Percentiles rank a stretch among this genome's conserved stretches.
Conservation (phyloP, 768 basidiomycete genomes). For the Podaxis mareebaensis region DNA sequence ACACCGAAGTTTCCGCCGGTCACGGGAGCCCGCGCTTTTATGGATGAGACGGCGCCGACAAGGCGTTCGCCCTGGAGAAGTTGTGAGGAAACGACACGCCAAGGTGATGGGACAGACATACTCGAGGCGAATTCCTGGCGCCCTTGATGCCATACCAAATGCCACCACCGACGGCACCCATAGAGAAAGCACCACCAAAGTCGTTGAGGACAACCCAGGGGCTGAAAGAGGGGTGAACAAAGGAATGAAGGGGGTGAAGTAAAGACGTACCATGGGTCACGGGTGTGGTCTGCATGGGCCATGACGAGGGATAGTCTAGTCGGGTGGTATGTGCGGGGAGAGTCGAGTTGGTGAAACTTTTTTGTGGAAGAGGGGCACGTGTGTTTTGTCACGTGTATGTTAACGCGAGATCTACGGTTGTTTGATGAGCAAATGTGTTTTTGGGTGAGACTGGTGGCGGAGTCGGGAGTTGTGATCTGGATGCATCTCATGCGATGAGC, state of each 20-base stretch:
- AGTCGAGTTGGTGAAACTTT: constrained; percentile 17
- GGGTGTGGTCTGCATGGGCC: constrained; percentile 90
- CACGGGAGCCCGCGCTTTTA: constrained; percentile 97
- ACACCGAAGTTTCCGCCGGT: constrained; percentile 97
- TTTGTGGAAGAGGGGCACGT: constrained; percentile 12
- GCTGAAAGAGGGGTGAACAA: constrained; percentile 40
- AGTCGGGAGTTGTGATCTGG: constrained; percentile 13
- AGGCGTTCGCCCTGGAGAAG: constrained; percentile 82
- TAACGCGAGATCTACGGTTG: constrained; percentile 10
- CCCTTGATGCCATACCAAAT: constrained; percentile 99
- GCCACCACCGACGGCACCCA: constrained; percentile 97
- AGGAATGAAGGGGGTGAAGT: not conserved
- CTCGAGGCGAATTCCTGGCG: constrained; percentile 92
- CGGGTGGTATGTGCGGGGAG: not conserved
- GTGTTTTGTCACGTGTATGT: constrained; percentile 16
- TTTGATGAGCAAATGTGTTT: constrained; percentile 16
- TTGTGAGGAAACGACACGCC: constrained; percentile 17
- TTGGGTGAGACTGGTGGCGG: constrained; percentile 9
- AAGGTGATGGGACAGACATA: constrained; percentile 37
- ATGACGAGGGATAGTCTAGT: constrained; percentile 37
- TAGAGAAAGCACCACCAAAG: constrained; percentile 95
- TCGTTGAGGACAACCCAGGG: constrained; percentile 99
- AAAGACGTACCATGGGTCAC: constrained; percentile 80
- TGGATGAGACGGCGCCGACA: constrained; percentile 90
- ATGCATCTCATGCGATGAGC: constrained; percentile 28